Base-by-base conservation (phyloP, 1,284 basidiomycete genomes). In the Apiotrichum siamense region DNA sequence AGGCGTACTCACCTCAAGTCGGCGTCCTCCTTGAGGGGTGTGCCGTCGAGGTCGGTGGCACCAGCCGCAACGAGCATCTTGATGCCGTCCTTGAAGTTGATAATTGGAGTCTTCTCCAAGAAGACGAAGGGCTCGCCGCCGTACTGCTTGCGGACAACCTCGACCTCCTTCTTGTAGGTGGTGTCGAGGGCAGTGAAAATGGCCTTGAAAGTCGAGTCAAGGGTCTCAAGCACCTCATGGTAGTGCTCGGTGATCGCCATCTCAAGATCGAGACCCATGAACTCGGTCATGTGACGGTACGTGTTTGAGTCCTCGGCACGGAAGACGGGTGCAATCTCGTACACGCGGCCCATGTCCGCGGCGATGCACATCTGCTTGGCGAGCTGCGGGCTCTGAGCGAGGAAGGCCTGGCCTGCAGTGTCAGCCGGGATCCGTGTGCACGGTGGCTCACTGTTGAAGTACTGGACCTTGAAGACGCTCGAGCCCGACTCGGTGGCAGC, bases 291-390 rank as follows among this genome's bases (percentile, higher is more conserved):
- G 78, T 99, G 96, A 48, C 96, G 86, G 72, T 97, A 89, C 4
- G 94, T 97, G 75, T 96, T 94, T 37, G 92, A 88, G 74, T 97
- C 84, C 74, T 98, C 94, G n/a, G 94, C 94, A 59, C 94, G 88
- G 80, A 98, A 98, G 44, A 97, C 76, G 37, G 81, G 81, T 0
- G 86, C 94, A 58, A 99, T 92, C 76, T 99, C 96, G 75, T 94
- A 98, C 5, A 99, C 96, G 38, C 89, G 82, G 70, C 96, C 94
- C 73, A 98, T 93, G 77, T 98, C 96, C 55, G 91, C 91, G 31
- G 94, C 90, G 63, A 99, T 98, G 54, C 88, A 90, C 96, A 98
- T 98, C 76, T 99, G 96, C 76, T 99, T 99, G 44, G 90, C 89
- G 15, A 98, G 80, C 73, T 99, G 96, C 38, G 96, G 96, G 43